Evolutionary conservation across 2,329 filamentous ascomycete species (phyloP).

Genomic region (Gremmenia infestans): DNA sequence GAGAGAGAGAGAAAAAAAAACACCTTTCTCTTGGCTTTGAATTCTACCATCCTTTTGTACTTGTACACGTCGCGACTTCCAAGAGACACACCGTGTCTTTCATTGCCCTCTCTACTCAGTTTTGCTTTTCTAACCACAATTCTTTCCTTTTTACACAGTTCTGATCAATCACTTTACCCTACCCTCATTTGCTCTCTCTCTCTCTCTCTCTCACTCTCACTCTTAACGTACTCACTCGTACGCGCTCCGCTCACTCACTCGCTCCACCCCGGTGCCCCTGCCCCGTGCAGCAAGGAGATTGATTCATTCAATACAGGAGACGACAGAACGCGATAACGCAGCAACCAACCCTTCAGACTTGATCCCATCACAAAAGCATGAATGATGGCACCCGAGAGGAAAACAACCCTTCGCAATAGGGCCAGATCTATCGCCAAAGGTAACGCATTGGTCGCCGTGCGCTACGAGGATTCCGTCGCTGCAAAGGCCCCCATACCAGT

Average conservation of each 20-base stretch:
- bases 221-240: neutral
- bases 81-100: neutral
- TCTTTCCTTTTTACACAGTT: neutral
- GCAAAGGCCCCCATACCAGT: constrained; percentile 52
- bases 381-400: constrained; percentile 9
- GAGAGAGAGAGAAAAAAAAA: too few relatives aligned
- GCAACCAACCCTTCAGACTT: neutral
- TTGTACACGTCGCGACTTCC: neutral
- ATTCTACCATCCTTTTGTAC: neutral
- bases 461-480: constrained; percentile 57
- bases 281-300: neutral
- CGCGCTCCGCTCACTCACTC: neutral
- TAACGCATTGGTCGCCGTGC: constrained; percentile 44
- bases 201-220: neutral
- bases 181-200: neutral
- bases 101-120: neutral
- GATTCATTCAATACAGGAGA: neutral
- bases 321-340: neutral
- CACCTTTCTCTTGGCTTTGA: too few relatives aligned
- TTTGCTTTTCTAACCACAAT: neutral
- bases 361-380: neutral
- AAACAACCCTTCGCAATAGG: constrained; percentile 6
- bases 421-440: constrained; percentile 7
- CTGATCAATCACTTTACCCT: neutral
- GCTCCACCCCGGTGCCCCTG: neutral